Conservation (phyloP, 768 basidiomycete species). For the Suillus spraguei region DNA sequence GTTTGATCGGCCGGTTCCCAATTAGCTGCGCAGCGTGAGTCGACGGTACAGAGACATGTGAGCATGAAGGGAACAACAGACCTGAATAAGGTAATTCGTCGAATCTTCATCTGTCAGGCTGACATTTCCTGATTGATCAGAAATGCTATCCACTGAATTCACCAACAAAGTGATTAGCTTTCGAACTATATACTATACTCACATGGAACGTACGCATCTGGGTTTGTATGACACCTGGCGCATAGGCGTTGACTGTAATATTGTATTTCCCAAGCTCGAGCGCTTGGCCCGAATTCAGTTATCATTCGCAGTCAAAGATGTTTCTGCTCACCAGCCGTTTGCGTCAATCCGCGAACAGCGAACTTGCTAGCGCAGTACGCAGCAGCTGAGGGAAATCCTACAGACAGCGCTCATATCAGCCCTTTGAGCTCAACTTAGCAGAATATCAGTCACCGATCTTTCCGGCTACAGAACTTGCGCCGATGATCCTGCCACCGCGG, state of each 20-base stretch:
- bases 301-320: slow-evolving; percentile 11
- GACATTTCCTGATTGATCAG: slow-evolving; percentile 1
- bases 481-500: slow-evolving; percentile 15
- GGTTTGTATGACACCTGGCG: slow-evolving; percentile 17
- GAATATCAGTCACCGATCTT: slow-evolving; percentile 8
- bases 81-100: not conserved
- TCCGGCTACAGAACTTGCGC: slow-evolving; percentile 6
- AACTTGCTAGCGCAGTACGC: slow-evolving; percentile 23
- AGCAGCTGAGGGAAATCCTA: slow-evolving; percentile 14
- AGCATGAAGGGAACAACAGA: not conserved
- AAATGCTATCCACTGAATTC: slow-evolving; percentile 1
- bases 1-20: slow-evolving; percentile 6
- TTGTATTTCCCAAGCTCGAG: slow-evolving; percentile 37
- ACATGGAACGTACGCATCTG: slow-evolving; percentile 14
- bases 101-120: slow-evolving; percentile 2
- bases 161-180: not conserved
- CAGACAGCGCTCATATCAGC: not conserved
- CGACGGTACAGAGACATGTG: not conserved
- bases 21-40: slow-evolving; percentile 24
- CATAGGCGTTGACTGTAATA: slow-evolving; percentile 48
- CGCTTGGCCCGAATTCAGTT: slow-evolving; percentile 25
- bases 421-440: not conserved
- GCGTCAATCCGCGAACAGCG: slow-evolving; percentile 27
- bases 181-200: not conserved
- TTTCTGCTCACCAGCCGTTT: slow-evolving; percentile 22